phyloP scores from a whole-genome alignment of 2,329 filamentous ascomycete genomes.

The Penicillium sp. region DNA sequence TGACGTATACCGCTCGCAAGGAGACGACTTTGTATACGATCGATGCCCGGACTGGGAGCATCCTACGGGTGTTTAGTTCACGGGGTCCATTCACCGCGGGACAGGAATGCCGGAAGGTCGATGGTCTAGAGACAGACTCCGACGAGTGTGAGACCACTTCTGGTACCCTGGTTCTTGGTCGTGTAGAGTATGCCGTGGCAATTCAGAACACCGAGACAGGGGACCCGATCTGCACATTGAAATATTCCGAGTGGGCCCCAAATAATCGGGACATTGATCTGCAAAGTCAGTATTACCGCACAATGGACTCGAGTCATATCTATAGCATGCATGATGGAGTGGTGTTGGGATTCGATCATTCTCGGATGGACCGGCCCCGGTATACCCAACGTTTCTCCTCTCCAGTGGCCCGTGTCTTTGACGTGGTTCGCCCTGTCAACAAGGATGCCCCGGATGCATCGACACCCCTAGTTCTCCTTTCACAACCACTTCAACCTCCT shows the following conservation, averaged over 20 bases:
- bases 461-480: slow-evolving; percentile 79
- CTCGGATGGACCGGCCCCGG: slow-evolving; percentile 59
- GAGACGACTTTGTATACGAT: slow-evolving; percentile 88
- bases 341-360: slow-evolving; percentile 79
- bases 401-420: slow-evolving; percentile 86
- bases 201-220: slow-evolving; percentile 78
- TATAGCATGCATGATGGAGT: slow-evolving; percentile 85
- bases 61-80: slow-evolving; percentile 84
- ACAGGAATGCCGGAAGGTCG: slow-evolving; percentile 75
- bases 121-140: slow-evolving; percentile 64
- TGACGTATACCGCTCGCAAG: slow-evolving; percentile 91
- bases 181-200: slow-evolving; percentile 86
- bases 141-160: slow-evolving; percentile 76
- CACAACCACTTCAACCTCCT: slow-evolving; percentile 76
- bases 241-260: slow-evolving; percentile 91
- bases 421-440: slow-evolving; percentile 77
- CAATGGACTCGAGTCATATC: slow-evolving; percentile 87
- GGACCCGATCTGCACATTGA: slow-evolving; percentile 82
- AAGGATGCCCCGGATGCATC: slow-evolving; percentile 65
- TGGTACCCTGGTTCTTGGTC: slow-evolving; percentile 80
- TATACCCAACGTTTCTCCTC: slow-evolving; percentile 74
- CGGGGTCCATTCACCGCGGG: slow-evolving; percentile 72
- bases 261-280: slow-evolving; percentile 92
- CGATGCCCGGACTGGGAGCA: slow-evolving; percentile 81
- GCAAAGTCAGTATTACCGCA: slow-evolving; percentile 77